These are phyloP conservation scores for Carex cristatella DNA, from an alignment of 176 grass and related monocot genomes.

Conservation along the genomic window DNA sequence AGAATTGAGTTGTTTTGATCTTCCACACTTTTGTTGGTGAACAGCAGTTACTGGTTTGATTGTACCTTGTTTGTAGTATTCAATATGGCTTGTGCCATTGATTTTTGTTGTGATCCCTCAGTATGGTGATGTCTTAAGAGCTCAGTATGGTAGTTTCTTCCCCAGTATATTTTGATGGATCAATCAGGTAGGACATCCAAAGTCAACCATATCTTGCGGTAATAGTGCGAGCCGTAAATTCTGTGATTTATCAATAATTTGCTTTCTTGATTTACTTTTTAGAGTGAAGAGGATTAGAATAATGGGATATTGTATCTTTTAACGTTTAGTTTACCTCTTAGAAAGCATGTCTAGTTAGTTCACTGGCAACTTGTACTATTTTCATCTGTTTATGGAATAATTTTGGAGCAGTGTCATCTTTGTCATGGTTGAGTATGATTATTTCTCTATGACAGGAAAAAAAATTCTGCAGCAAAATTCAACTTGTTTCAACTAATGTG, in stretches of 20 bases:
- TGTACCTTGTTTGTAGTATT: slow-evolving; percentile 6
- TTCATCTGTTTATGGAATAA: too few species aligned
- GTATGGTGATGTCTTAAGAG: background rate
- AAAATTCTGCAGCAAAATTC: background rate
- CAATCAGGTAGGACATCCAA: background rate
- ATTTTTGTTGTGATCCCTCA: background rate
- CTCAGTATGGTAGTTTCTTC: background rate
- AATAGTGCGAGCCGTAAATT: background rate
- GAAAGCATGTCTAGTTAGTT: background rate
- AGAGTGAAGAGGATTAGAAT: background rate
- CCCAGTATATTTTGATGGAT: background rate
- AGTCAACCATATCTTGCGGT: background rate
- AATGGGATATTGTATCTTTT: background rate
- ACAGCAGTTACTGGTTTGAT: background rate
- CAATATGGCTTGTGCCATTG: background rate
- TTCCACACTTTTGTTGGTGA: background rate
- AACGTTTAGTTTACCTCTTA: background rate
- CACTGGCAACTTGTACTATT: background rate
- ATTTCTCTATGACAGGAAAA: background rate
- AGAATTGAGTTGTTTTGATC: slow-evolving; percentile 32
- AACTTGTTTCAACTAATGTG: background rate
- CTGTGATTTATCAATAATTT: slow-evolving; percentile 6
- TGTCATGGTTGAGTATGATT: background rate
- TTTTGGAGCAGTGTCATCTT: background rate
- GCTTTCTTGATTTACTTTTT: background rate